Evolutionary conservation across 371 early-diverging fungal species (phyloP).

Genomic region (Mucor sp.): DNA sequence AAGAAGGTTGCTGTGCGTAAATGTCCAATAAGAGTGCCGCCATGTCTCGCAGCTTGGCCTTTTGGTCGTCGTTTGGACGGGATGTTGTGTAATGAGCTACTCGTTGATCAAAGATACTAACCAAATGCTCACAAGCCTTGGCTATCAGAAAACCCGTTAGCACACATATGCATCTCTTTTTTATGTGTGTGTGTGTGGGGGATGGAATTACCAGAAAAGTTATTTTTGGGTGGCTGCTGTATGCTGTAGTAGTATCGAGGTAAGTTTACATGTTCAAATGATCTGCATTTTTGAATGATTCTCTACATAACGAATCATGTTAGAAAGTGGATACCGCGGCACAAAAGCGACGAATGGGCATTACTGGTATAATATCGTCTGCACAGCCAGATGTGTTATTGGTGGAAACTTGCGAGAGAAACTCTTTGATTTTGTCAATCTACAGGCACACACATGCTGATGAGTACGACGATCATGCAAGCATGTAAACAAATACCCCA

Average conservation of each 20-base stretch:
- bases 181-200: background rate
- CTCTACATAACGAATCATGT: background rate
- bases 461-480: background rate
- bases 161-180: background rate
- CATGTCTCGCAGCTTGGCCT: background rate
- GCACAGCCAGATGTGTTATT: background rate
- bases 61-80: background rate
- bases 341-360: background rate
- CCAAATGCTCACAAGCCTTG: background rate
- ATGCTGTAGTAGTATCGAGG: background rate
- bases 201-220: background rate
- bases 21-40: background rate
- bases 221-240: background rate
- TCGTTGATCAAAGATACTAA: background rate
- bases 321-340: background rate
- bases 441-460: background rate
- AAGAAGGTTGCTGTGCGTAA: background rate
- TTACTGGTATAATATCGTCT: conserved; percentile 1
- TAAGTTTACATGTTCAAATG: background rate
- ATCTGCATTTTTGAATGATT: background rate
- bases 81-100: background rate
- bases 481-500: background rate
- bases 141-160: background rate
- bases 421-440: background rate
- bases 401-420: background rate